A percentile compares a stretch with the other conserved stretches of the same genome.
Evolutionary conservation across 2,329 filamentous ascomycete genomes (phyloP).

Genomic region (Trichoderma hamatum): DNA sequence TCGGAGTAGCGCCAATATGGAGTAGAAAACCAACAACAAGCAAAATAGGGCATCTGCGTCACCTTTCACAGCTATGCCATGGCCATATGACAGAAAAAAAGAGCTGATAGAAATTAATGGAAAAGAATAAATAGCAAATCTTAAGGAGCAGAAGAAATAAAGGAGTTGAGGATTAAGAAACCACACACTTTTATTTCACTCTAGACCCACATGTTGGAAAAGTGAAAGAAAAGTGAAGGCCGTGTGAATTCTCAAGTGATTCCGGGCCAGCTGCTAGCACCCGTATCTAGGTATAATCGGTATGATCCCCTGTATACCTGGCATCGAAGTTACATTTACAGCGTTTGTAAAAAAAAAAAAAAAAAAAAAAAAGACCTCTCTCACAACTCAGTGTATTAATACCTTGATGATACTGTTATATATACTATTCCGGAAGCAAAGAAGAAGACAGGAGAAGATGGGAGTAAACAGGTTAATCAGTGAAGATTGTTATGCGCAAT

Average conservation of each 20-base stretch:
- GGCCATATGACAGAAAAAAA: neutral
- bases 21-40: neutral
- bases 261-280: neutral
- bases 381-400: slow-evolving; percentile 2
- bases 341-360: neutral
- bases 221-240: neutral
- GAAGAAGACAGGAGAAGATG: neutral
- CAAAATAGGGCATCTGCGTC: neutral
- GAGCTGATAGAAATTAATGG: neutral
- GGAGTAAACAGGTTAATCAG: neutral
- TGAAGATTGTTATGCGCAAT: slow-evolving; percentile 52
- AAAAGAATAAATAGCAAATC: neutral
- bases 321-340: neutral
- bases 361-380: neutral
- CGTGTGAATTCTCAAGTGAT: neutral
- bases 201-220: neutral
- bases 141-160: neutral
- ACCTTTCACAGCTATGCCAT: neutral
- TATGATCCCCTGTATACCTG: neutral
- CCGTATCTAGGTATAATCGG: neutral
- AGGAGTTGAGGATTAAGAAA: neutral
- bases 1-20: neutral
- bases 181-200: neutral
- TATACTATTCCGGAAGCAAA: neutral
- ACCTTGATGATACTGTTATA: neutral